Evolutionary conservation across 176 grass and related monocot genomes (phyloP).

Genomic region (Triticum dicoccoides): DNA sequence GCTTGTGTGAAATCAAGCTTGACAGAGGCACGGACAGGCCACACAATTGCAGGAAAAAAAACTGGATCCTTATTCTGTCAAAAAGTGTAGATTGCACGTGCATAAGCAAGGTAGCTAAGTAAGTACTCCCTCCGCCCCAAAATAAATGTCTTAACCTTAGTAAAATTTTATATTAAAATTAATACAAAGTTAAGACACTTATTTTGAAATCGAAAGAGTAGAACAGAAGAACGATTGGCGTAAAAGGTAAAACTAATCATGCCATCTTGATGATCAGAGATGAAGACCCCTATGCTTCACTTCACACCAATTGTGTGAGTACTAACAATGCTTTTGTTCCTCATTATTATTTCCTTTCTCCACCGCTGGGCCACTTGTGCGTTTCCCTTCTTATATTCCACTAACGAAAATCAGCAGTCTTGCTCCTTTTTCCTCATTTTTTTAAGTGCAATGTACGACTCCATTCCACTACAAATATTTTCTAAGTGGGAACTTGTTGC

Average conservation of each 20-base stretch:
- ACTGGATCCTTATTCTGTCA: background rate
- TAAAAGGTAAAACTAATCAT: constrained; percentile 26
- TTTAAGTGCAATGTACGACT: background rate
- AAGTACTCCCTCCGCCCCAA: background rate
- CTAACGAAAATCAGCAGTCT: too few relatives aligned
- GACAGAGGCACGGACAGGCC: background rate
- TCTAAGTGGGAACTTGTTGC: too few relatives aligned
- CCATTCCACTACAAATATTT: too few relatives aligned
- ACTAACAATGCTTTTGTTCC: constrained; percentile 20
- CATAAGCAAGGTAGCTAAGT: background rate
- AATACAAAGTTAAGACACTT: too few relatives aligned
- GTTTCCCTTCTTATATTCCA: too few relatives aligned
- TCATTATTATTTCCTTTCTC: too few relatives aligned
- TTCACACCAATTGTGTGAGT: constrained; percentile 33
- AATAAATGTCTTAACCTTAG: too few relatives aligned
- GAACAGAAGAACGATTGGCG: background rate
- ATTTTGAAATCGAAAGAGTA: background rate
- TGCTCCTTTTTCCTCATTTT: too few relatives aligned
- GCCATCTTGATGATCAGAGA: constrained; percentile 42
- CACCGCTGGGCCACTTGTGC: too few relatives aligned
- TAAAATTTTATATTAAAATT: too few relatives aligned
- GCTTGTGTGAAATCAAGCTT: background rate
- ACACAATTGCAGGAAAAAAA: background rate
- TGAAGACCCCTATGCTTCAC: background rate
- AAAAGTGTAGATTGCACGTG: background rate